Evolutionary conservation across 176 grass and related monocot genomes (phyloP).

Genomic region (Oryza longistaminata): DNA sequence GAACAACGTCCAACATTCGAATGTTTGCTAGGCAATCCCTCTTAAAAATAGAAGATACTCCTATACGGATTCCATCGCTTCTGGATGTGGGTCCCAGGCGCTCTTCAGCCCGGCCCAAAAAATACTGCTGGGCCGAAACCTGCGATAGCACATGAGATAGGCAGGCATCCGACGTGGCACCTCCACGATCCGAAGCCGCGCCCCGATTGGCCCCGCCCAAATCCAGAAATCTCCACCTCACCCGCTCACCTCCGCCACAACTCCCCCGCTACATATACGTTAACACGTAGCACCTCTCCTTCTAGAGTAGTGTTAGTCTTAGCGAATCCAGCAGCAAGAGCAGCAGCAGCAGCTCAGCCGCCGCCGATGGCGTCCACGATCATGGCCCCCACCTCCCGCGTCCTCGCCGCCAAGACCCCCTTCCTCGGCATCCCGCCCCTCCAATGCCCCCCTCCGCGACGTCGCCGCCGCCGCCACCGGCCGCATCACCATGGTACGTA

Average conservation of each 20-base stretch:
- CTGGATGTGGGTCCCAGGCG: too few relatives aligned
- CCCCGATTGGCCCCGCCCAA: slow-evolving; percentile 58
- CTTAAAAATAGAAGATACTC: too few relatives aligned
- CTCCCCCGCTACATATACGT: slow-evolving; percentile 55
- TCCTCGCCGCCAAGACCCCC: slow-evolving; percentile 44
- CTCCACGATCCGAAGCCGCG: slow-evolving; percentile 42
- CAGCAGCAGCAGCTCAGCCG: neutral
- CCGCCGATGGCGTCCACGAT: slow-evolving; percentile 62
- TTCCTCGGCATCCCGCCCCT: slow-evolving; percentile 69
- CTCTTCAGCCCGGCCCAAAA: slow-evolving; percentile 11
- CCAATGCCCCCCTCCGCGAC: slow-evolving; percentile 51
- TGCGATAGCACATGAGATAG: too few relatives aligned
- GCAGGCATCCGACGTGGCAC: slow-evolving; percentile 52
- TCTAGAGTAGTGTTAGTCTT: neutral
- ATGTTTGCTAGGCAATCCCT: too few relatives aligned
- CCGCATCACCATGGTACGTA: slow-evolving; percentile 79
- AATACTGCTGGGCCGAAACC: too few relatives aligned
- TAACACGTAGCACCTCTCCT: slow-evolving; percentile 33
- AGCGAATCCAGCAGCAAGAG: neutral
- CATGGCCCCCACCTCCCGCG: slow-evolving; percentile 61
- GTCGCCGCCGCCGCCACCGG: slow-evolving; percentile 53
- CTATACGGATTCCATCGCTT: too few relatives aligned
- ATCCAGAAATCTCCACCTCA: slow-evolving; percentile 78
- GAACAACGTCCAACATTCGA: too few relatives aligned
- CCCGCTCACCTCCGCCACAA: slow-evolving; percentile 20